Conservation (phyloP, 2,329 filamentous ascomycete species). For the Aspergillus tanneri region DNA sequence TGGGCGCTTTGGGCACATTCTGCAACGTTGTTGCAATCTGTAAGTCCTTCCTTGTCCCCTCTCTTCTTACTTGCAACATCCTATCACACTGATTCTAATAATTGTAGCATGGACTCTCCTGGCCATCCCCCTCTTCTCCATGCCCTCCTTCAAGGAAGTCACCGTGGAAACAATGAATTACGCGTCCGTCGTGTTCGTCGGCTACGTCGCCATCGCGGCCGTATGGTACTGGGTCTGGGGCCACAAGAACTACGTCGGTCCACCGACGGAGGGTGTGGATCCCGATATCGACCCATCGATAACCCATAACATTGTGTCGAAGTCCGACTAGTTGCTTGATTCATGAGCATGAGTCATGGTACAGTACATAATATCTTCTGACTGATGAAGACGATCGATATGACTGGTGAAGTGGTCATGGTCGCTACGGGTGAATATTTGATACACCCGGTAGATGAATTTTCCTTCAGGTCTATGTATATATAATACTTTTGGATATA, state of each 20-base stretch:
- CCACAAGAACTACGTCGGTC: slow-evolving; percentile 54
- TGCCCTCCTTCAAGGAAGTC: slow-evolving; percentile 57
- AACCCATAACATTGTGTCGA: neutral
- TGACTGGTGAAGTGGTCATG: neutral
- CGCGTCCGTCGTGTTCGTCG: slow-evolving; percentile 71
- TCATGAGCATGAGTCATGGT: neutral
- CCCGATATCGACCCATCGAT: neutral
- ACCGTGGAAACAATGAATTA: slow-evolving; percentile 66
- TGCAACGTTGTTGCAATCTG: slow-evolving; percentile 65
- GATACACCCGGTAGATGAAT: no score
- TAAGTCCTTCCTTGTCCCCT: slow-evolving; percentile 41
- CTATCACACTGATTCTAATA: neutral
- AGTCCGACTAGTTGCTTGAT: neutral
- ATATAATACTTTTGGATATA: no score
- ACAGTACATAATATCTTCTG: neutral
- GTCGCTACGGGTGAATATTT: no score
- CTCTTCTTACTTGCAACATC: neutral
- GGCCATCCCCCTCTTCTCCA: slow-evolving; percentile 68
- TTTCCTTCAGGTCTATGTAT: no score
- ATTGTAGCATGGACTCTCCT: slow-evolving; percentile 59
- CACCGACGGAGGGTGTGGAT: slow-evolving; percentile 28
- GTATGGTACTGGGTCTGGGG: slow-evolving; percentile 71
- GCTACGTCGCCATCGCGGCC: slow-evolving; percentile 60
- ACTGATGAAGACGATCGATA: neutral
- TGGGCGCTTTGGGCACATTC: slow-evolving; percentile 61